A percentile compares a stretch with the other conserved stretches of the same genome.
phyloP scores from a whole-genome alignment of 495 filamentous ascomycete species.

The Penicillium chermesinum region DNA sequence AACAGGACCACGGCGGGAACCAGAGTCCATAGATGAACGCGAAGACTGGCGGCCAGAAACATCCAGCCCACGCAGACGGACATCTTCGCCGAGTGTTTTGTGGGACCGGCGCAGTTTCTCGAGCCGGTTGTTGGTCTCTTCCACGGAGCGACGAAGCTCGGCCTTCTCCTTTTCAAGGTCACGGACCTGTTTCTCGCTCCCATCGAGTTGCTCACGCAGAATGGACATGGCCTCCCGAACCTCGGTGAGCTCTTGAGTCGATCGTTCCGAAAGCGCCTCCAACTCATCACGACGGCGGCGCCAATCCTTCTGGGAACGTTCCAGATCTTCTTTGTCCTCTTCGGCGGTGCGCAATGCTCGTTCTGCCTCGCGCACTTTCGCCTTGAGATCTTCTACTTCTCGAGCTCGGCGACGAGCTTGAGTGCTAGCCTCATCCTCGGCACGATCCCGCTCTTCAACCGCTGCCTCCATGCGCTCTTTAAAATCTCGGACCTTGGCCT shows the following conservation, averaged over 20 bases:
- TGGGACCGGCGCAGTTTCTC: slow-evolving; percentile 77
- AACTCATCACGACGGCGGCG: slow-evolving; percentile 66
- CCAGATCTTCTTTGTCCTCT: slow-evolving; percentile 66
- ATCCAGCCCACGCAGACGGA: slow-evolving; percentile 35
- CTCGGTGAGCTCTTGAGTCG: slow-evolving; percentile 66
- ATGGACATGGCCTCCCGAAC: slow-evolving; percentile 71
- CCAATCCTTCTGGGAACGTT: slow-evolving; percentile 67
- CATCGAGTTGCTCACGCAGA: slow-evolving; percentile 75
- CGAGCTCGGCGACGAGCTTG: slow-evolving; percentile 68
- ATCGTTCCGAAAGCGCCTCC: slow-evolving; percentile 60
- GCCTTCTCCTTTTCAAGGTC: slow-evolving; percentile 75
- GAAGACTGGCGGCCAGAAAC: slow-evolving; percentile 48
- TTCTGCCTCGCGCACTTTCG: slow-evolving; percentile 74
- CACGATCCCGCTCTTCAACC: slow-evolving; percentile 84
- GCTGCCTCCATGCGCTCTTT: slow-evolving; percentile 83
- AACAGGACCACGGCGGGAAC: slow-evolving; percentile 34
- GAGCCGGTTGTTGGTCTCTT: slow-evolving; percentile 67
- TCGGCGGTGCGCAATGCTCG: slow-evolving; percentile 61
- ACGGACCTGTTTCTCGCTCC: slow-evolving; percentile 76
- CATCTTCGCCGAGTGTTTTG: slow-evolving; percentile 46
- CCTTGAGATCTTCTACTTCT: slow-evolving; percentile 82
- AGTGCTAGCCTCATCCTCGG: slow-evolving; percentile 82
- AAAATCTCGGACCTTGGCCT: slow-evolving; percentile 78
- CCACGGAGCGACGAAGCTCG: slow-evolving; percentile 67
- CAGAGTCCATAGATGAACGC: slow-evolving; percentile 63